phyloP scores from a whole-genome alignment of 1,284 basidiomycete genomes.

The Ceratobasidium papillatum region DNA sequence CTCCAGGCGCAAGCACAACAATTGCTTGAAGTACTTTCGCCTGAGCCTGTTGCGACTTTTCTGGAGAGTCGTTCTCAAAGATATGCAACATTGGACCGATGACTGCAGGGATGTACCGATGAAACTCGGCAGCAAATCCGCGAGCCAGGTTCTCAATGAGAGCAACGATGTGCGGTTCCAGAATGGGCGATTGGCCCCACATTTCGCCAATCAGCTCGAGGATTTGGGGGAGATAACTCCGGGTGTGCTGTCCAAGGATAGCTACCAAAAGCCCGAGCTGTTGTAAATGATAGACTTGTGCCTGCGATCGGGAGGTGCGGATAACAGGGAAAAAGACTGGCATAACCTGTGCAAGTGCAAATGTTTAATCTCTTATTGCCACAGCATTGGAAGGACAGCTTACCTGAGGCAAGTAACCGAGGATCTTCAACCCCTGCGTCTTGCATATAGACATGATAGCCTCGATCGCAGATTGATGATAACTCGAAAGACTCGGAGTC shows the following conservation, averaged over 20 bases:
- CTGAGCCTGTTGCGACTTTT: conserved; percentile 50
- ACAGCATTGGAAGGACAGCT: conserved; percentile 51
- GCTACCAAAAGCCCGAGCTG: conserved; percentile 95
- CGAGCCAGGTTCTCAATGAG: conserved; percentile 65
- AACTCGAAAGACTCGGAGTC: conserved; percentile 14
- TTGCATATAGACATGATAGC: conserved; percentile 99
- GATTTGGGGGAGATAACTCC: conserved; percentile 87
- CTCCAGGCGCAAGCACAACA: conserved; percentile 66
- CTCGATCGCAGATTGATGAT: conserved; percentile 52
- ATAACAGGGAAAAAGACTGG: conserved; percentile 95
- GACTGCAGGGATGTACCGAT: conserved; percentile 64
- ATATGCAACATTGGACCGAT: conserved; percentile 63
- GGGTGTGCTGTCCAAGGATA: conserved; percentile 98
- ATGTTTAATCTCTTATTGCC: conserved; percentile 43
- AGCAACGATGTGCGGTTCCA: conserved; percentile 69
- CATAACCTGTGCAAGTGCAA: conserved; percentile 77
- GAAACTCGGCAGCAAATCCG: conserved; percentile 69
- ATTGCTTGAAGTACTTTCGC: conserved; percentile 63
- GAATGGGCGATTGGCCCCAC: conserved; percentile 81
- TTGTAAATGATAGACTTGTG: conserved; percentile 95
- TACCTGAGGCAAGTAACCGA: conserved; percentile 93
- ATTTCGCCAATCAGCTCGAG: conserved; percentile 86
- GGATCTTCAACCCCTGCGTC: conserved; percentile 96
- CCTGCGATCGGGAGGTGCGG: conserved; percentile 74
- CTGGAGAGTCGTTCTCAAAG: conserved; percentile 52